Base-by-base conservation (phyloP, 345 rosid species). In the Rubroshorea leprosula region DNA sequence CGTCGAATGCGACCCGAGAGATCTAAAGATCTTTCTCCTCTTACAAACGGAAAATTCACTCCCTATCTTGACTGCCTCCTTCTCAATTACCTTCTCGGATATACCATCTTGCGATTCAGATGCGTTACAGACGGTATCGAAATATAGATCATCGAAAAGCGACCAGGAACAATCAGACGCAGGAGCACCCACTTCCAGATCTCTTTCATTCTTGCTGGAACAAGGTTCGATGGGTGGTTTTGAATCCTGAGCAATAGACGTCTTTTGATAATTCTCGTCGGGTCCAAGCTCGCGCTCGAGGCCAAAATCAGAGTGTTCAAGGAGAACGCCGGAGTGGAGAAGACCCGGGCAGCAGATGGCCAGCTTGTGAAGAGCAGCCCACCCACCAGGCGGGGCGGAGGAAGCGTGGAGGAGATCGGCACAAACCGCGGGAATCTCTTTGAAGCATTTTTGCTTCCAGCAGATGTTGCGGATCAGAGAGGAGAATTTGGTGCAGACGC, bases 251-350 rank as follows among this genome's bases (percentile, higher is more conserved):
- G 23, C 5, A 24, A 6, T 35, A 6, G 41, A 35, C 45, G 77
- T 52, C 24, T 31, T 59, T 6, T 20, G 73, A 56, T 29, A 75
- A 54, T 72, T 64, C 21, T 74, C 70, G 43, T 87, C 86, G 14
- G 95, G 92, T 51, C 97, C 99, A 48, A 93, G 75, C 56, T 93
- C 97, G 52, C 89, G 96, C 49, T 92, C 93, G 35, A 89, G 73
- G 59, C 98, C 98, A 65, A 92, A 92, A 69, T 92, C 98, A 35
- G 98, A 86, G 79, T 86, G 75, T 48, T 92, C 96, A 5, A 92
- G 89, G 60, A 89, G 87, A 60, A 89, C 74, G 51, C 98, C 97
- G 21, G 96, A 72, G 76, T 86, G 98, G 74, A 58, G 72, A 68
- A 81, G 86, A 17, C 97, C 98, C 4, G 97, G 98, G 69, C 97